Percentiles rank a stretch among this genome's conserved stretches.
phyloP scores from a whole-genome alignment of 163 green algal species.

The Coccomyxa subellipsoidea region DNA sequence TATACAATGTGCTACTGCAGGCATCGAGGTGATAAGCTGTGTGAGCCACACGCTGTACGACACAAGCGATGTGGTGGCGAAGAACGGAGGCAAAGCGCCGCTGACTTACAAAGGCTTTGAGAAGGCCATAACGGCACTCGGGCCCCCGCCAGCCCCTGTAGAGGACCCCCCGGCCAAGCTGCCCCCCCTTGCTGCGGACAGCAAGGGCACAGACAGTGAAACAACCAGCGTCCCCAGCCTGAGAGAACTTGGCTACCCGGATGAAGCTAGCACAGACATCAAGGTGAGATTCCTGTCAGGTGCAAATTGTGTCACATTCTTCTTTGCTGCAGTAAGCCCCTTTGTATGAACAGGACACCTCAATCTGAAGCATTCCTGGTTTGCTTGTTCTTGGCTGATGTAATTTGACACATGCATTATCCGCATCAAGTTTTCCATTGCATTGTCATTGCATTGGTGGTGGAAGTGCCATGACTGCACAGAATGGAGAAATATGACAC shows the following conservation, averaged over 20 bases:
- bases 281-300: no score
- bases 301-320: no score
- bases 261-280: constrained; percentile 52
- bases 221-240: constrained; percentile 60
- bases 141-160: constrained; percentile 37
- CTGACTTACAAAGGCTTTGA: constrained; percentile 76
- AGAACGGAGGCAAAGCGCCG: constrained; percentile 56
- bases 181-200: constrained; percentile 30
- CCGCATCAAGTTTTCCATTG: no score
- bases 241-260: constrained; percentile 66
- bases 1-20: constrained; percentile 2
- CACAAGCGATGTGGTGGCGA: constrained; percentile 48
- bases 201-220: constrained; percentile 10
- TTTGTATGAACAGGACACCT: no score
- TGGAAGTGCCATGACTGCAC: no score
- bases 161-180: constrained; percentile 51
- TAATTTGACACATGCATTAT: no score
- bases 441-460: no score
- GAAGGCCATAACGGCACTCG: constrained; percentile 62
- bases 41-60: constrained; percentile 88
- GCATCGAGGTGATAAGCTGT: constrained; percentile 41
- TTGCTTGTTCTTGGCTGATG: no score
- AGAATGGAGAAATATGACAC: no score
- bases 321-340: no score
- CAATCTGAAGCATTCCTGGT: no score